A percentile compares a stretch with the other conserved stretches of the same genome.
phyloP scores from a whole-genome alignment of 2,329 filamentous ascomycete species.

The Neofusicoccum laricinum region DNA sequence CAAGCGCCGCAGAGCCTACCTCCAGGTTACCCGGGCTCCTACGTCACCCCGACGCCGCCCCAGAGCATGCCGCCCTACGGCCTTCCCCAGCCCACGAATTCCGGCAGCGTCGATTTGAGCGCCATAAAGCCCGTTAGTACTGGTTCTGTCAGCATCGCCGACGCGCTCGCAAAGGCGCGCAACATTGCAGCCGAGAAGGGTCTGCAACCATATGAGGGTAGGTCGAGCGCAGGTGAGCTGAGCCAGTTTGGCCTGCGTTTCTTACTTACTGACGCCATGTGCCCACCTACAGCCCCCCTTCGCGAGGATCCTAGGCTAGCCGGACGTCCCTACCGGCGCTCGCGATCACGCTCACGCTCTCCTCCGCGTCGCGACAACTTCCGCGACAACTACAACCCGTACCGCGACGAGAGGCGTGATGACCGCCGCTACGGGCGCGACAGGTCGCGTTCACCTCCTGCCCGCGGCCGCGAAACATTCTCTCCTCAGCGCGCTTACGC shows the following conservation, averaged over 20 bases:
- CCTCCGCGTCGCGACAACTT: conserved; percentile 64
- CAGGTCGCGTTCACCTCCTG: conserved; percentile 68
- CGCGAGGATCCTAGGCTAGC: conserved; percentile 49
- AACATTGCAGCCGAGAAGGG: conserved; percentile 79
- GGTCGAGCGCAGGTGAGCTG: conserved; percentile 37
- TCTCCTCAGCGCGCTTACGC: conserved; percentile 55
- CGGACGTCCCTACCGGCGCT: conserved; percentile 58
- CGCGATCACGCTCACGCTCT: conserved; percentile 64
- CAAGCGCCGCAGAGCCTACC: conserved; percentile 39
- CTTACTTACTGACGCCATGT: conserved; percentile 10
- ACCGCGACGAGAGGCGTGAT: conserved; percentile 79
- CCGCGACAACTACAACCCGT: conserved; percentile 76
- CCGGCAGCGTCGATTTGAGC: conserved; percentile 77
- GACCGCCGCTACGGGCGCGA: conserved; percentile 66
- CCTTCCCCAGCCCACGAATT: conserved; percentile 66
- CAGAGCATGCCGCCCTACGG: conserved; percentile 39
- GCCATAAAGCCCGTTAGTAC: conserved; percentile 75
- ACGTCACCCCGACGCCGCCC: conserved; percentile 41
- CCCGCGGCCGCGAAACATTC: conserved; percentile 56
- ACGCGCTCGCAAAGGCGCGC: conserved; percentile 81
- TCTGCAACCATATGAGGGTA: conserved; percentile 48
- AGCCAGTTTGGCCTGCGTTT: conserved; percentile 41
- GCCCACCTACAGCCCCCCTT: conserved; percentile 29
- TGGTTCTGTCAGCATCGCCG: conserved; percentile 77
- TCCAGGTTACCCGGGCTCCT: conserved; percentile 42